These are phyloP conservation scores for Buxus sempervirens DNA, from an alignment of 164 flowering plant species.

Conservation along the genomic window DNA sequence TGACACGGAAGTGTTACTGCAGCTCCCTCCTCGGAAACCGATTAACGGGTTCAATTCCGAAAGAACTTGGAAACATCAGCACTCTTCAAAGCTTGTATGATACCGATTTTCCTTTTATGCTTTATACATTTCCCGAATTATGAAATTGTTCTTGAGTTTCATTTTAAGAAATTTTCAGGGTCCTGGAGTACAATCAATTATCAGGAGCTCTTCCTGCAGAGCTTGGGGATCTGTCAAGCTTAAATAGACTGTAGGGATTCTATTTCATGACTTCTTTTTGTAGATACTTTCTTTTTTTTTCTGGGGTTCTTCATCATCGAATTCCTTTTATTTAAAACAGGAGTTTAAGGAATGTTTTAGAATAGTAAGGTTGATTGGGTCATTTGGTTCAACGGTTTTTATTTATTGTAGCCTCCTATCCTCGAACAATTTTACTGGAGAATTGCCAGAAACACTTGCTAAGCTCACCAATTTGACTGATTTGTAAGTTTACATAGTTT, in stretches of 20 bases:
- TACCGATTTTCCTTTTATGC: neutral
- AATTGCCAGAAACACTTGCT: slow-evolving; percentile 18
- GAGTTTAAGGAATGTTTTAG: too few species aligned
- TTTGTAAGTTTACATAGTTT: slow-evolving; percentile 18
- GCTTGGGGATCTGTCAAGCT: slow-evolving; percentile 29
- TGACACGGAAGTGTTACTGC: slow-evolving; percentile 19
- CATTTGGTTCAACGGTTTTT: neutral
- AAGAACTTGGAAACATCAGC: slow-evolving; percentile 42
- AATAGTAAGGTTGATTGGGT: neutral
- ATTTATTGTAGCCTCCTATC: slow-evolving; percentile 24
- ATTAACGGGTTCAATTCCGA: slow-evolving; percentile 53
- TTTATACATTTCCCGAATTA: too few species aligned
- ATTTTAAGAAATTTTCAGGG: slow-evolving; percentile 17
- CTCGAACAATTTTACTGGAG: slow-evolving; percentile 26
- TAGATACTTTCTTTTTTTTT: neutral
- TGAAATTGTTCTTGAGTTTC: neutral
- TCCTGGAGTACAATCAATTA: slow-evolving; percentile 31
- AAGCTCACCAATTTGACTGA: slow-evolving; percentile 16
- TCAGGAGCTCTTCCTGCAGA: slow-evolving; percentile 33
- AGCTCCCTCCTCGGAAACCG: slow-evolving; percentile 56
- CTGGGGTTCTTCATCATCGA: neutral
- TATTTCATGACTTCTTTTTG: neutral
- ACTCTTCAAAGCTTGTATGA: slow-evolving; percentile 44
- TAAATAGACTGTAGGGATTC: slow-evolving; percentile 24
- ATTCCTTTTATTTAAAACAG: too few species aligned